These are phyloP conservation scores for Ganoderma lucidum DNA, from an alignment of 1,284 basidiomycete genomes.

Conservation along the genomic window DNA sequence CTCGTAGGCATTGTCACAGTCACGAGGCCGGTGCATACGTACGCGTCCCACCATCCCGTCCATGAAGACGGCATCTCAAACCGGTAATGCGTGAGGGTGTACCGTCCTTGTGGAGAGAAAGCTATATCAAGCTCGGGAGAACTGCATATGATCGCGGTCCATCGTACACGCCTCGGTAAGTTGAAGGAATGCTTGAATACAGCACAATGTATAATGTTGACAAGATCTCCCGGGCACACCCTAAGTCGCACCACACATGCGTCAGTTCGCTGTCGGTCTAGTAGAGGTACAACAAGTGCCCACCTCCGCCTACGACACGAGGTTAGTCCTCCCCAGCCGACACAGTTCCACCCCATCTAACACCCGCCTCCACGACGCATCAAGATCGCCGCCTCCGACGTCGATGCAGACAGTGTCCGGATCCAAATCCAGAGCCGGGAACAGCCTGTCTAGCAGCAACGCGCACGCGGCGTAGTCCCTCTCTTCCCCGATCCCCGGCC, in stretches of 20 bases:
- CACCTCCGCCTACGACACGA: background rate
- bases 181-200: background rate
- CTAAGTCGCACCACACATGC: background rate
- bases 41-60: no score
- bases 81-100: no score
- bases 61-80: no score
- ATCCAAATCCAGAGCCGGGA: background rate
- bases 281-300: background rate
- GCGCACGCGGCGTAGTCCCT: background rate
- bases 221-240: background rate
- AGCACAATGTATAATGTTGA: background rate
- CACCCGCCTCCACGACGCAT: background rate
- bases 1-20: no score
- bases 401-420: background rate
- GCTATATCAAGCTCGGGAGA: no score
- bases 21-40: no score
- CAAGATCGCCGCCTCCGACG: no score
- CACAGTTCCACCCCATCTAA: background rate
- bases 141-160: no score
- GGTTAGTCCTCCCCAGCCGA: background rate
- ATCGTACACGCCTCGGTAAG: background rate
- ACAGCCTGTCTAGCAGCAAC: background rate
- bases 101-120: no score
- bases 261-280: background rate
- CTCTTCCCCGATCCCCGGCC: background rate